Evolutionary conservation across 2,329 filamentous ascomycete genomes (phyloP).

Genomic region (Botryotinia convoluta): DNA sequence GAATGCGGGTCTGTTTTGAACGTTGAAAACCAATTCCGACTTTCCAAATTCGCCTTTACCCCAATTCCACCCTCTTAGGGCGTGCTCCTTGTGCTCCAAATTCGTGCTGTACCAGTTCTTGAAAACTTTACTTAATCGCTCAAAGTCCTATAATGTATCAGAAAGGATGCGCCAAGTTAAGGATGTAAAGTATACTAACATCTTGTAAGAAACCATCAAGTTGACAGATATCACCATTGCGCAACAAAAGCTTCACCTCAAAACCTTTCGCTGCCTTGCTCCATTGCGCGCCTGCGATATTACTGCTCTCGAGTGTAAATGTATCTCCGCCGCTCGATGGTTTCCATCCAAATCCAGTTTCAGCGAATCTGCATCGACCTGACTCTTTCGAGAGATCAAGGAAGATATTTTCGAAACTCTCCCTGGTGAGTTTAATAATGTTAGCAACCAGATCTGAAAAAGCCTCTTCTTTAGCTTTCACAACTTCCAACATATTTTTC

Average conservation of each 20-base stretch:
- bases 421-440: constrained; percentile 45
- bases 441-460: constrained; percentile 21
- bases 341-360: constrained; percentile 95
- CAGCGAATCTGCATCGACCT: constrained; percentile 91
- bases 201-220: constrained; percentile 94
- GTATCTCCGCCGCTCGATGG: constrained; percentile 82
- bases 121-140: constrained; percentile 87
- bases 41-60: constrained; percentile 97
- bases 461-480: background rate
- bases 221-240: constrained; percentile 82
- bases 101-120: constrained; percentile 97
- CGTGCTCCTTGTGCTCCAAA: constrained; percentile 90
- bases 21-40: constrained; percentile 92
- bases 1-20: constrained; percentile 93
- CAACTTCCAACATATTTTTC: background rate
- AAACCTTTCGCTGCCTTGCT: constrained; percentile 88
- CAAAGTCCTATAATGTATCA: constrained; percentile 64
- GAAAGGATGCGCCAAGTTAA: constrained; percentile 13
- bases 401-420: constrained; percentile 97
- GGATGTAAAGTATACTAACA: constrained; percentile 41
- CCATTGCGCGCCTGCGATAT: constrained; percentile 89
- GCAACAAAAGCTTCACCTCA: constrained; percentile 87
- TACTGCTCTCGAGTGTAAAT: constrained; percentile 85
- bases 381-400: constrained; percentile 90
- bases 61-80: constrained; percentile 98